phyloP scores from a whole-genome alignment of 176 grass and related monocot genomes.

The Cenchrus purpureus region DNA sequence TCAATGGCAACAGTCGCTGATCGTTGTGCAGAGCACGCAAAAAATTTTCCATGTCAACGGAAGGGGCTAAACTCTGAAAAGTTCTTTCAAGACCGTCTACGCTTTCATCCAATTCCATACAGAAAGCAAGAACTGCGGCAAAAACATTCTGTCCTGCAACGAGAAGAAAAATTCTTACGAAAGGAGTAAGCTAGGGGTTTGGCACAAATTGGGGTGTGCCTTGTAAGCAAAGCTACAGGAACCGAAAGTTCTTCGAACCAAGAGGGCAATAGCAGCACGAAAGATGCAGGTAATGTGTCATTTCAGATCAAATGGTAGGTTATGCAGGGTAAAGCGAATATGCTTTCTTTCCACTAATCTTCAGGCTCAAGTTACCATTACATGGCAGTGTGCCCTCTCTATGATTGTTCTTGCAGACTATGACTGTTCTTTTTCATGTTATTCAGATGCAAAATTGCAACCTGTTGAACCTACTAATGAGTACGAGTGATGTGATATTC shows the following conservation, averaged over 20 bases:
- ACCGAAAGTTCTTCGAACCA: constrained; percentile 17
- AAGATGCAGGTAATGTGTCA: constrained; percentile 19
- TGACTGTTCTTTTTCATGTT: background rate
- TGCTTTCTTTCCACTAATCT: constrained; percentile 9
- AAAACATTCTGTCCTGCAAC: constrained; percentile 1
- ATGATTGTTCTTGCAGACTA: background rate
- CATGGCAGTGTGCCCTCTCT: background rate
- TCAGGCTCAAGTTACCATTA: constrained; percentile 3
- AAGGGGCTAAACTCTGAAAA: background rate
- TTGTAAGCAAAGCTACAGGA: constrained; percentile 45
- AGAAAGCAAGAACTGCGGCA: background rate
- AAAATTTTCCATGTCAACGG: background rate
- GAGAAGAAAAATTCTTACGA: background rate
- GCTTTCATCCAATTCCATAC: background rate
- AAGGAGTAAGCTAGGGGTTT: constrained; percentile 31
- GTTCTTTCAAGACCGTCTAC: background rate
- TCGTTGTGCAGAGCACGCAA: background rate
- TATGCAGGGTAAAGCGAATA: background rate
- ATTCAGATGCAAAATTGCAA: background rate
- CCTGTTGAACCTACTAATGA: background rate
- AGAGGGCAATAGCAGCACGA: background rate
- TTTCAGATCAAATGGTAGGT: constrained; percentile 23
- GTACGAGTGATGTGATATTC: background rate
- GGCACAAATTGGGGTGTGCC: constrained; percentile 11
- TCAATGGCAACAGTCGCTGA: background rate